Base-by-base conservation (phyloP, 805 yeast genomes). In the Cyberlindnera americana region DNA sequence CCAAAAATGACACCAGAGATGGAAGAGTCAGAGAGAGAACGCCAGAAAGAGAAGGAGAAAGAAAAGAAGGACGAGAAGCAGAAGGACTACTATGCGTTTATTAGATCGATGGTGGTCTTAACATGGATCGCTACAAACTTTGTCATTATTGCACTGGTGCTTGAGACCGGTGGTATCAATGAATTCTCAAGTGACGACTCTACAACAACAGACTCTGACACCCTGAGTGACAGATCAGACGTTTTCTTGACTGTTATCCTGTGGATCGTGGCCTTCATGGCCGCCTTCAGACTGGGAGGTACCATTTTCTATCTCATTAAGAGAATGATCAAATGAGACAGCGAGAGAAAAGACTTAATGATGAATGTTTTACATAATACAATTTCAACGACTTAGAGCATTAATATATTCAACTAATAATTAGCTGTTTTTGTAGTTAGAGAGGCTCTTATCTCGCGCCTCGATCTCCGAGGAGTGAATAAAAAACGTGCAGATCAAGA, bases 191-290 rank as follows among this genome's bases (percentile, higher is more conserved):
- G 23, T 6, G 31, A 14, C 6, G 29, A 28, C 12, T 29, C 4
- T 17, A 31, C 41, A 15, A 18, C 40, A 5, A 19, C 29, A 26
- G 39, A 36, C 14, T 24, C 44, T 19, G 43, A 40, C 10, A 31
- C 34, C 22, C 31, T 44, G 15, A 25, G 33, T 25, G 24, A 31
- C 3, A 72, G 82, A 60, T 71, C 87, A 1, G 72, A 77, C 28
- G 65, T 80, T 6, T 91, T 88, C 59, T 73, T 91, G 60, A 77
- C 93, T 5, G 87, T 91, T 22, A 82, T 91, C 33, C 68, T 91
- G 49, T 91, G 98, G 96, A 66, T 90, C 26, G 98, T 91, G 30
- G 96, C 96, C 4, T 85, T 81, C 19, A 75, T 88, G 71, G 96
- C 98, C 0, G 72, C 81, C 6, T 81, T 87, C 60, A 70, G 97